These are phyloP conservation scores for Debaryomycetaceae sp. DNA, from an alignment of 1,139 yeast species.

Conservation along the genomic window DNA sequence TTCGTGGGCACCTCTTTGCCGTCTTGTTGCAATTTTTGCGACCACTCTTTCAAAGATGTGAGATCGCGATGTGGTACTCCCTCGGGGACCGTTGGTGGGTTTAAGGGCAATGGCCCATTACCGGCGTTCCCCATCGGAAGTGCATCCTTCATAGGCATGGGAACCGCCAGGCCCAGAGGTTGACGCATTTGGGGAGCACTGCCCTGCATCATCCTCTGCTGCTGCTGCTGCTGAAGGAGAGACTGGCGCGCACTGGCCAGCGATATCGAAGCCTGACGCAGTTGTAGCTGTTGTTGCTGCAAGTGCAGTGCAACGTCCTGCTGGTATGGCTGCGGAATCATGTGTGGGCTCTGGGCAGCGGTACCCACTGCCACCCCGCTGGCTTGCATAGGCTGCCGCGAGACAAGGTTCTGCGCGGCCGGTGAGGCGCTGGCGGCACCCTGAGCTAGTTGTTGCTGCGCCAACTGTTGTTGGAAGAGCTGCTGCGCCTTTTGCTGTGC, in stretches of 20 bases:
- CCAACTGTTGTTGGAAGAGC: constrained; percentile 3
- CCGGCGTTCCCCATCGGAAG: no score
- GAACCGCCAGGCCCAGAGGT: no score
- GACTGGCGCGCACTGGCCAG: constrained; percentile 6
- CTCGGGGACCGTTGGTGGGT: constrained; percentile 2
- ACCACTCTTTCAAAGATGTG: constrained; percentile 47
- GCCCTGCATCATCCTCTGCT: no score
- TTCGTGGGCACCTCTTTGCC: constrained; percentile 45
- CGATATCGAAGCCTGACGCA: no score
- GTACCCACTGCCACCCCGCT: no score
- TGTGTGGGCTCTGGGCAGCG: no score
- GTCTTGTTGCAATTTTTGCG: constrained; percentile 40
- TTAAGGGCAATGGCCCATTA: no score
- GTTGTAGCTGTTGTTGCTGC: constrained; percentile 1
- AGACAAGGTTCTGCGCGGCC: constrained; percentile 5
- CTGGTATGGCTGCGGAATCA: no score
- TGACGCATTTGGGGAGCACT: no score
- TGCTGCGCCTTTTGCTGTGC: constrained; percentile 9
- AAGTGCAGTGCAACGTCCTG: constrained; percentile 8
- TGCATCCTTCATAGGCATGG: no score
- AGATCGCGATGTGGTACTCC: constrained; percentile 16
- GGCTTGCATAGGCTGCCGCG: no score
- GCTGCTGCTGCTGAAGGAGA: constrained; percentile 10
- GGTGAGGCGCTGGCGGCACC: background rate
- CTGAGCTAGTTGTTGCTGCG: constrained; percentile 4